Percentiles rank a stretch among this genome's conserved stretches.
Conservation (phyloP, 2,329 filamentous ascomycete species). For the Tolypocladium album region DNA sequence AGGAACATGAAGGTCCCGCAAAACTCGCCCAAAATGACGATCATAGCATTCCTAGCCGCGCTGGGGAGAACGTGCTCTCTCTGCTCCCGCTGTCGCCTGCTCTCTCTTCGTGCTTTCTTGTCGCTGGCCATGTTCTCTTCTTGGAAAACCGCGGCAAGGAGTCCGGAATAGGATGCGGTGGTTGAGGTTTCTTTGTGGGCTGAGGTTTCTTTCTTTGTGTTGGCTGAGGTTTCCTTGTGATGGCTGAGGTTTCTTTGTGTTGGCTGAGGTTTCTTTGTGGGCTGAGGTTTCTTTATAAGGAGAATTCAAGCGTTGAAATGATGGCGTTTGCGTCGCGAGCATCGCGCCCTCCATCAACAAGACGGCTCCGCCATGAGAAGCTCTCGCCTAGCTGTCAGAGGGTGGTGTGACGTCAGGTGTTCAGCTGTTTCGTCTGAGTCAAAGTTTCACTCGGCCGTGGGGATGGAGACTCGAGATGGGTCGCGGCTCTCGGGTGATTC, state of each 20-base stretch:
- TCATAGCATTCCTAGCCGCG: constrained; percentile 19
- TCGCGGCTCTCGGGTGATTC: not conserved
- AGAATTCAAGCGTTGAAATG: too few relatives aligned
- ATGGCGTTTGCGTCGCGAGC: too few relatives aligned
- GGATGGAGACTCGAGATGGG: not conserved
- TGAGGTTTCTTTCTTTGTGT: too few relatives aligned
- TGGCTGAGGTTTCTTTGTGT: too few relatives aligned
- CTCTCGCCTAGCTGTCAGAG: not conserved
- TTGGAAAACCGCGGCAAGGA: not conserved
- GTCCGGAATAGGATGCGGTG: not conserved
- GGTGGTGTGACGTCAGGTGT: not conserved
- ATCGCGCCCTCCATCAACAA: not conserved
- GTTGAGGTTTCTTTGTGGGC: not conserved
- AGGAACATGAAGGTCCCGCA: constrained; percentile 44
- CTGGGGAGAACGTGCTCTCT: not conserved
- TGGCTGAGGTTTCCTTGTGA: too few relatives aligned
- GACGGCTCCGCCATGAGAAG: not conserved
- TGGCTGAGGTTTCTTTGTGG: too few relatives aligned
- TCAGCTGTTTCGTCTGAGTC: not conserved
- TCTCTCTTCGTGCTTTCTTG: too few relatives aligned
- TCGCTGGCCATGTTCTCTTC: not conserved
- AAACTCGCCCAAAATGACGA: constrained; percentile 38
- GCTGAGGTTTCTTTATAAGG: too few relatives aligned
- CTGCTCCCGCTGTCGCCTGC: not conserved
- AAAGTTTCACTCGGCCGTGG: not conserved